Base-by-base conservation (phyloP, 805 yeast species). In the Candida michaelii region DNA sequence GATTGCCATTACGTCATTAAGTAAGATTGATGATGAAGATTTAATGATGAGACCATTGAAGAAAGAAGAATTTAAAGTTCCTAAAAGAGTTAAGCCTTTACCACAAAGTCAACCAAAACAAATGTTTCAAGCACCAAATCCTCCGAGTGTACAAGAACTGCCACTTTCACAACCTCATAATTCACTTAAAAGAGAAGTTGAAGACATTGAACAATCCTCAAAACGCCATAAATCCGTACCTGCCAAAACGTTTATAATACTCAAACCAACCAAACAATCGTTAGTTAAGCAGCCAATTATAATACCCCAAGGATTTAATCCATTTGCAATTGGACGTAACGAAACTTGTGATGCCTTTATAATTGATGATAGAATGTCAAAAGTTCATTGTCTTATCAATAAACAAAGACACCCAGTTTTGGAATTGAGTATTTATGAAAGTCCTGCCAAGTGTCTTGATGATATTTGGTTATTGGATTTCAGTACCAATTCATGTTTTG, bases 381-480 rank as follows among this genome's bases (percentile, higher is more conserved):
- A 89, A 49, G 71, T 83, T 1, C 98, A 93, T 62, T 89, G 97
- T 60, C 65, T 81, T 23, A 68, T 91, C 11, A 53, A 72, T 42
- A 79, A 79, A 53, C 76, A 80, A 45, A 69, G 89, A 44, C 88
- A 83, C 55, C 81, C 81, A 0, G 75, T 79, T 3, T 50, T 54
- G 7, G 66, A 70, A 23, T 70, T 80, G 24, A 58, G 65, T 5
- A 72, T 82, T 3, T 78, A 68, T 55, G 88, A 82, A 51, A 78
- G 85, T 8, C 89, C 90, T 0, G 89, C 89, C 0, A 83, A 79
- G 62, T 83, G 83, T 44, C 63, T 82, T 6, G 86, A 82, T 43
- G 89, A 82, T 55, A 70, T 86, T 12, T 89, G 95, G 95, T 65
- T 90, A 23, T 63, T 86, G 36, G 96, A 89, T 51, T 77, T 71